Base-by-base conservation (phyloP, 306 rosid species). In the Cotoneaster glaucophyllus region DNA sequence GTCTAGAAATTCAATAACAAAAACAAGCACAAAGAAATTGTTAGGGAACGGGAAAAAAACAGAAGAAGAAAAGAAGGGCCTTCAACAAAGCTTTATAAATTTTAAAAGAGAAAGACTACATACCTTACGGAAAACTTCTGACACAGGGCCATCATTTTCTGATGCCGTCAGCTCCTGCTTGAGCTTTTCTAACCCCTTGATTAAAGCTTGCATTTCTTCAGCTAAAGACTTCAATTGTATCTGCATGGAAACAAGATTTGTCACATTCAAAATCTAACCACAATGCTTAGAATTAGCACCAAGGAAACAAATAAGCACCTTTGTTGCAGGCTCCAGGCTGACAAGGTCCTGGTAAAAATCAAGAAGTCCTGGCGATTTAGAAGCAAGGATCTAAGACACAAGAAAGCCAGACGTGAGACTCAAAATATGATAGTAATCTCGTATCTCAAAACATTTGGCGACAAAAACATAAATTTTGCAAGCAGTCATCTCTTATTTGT, bases 171-270 rank as follows among this genome's bases (percentile, higher is more conserved):
- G 84, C 86, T 96, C 99, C 83, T 88, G 97, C 85, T 83, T 92
- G 83, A 96, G 93, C 86, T 93, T 93, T 82, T 91, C 93, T 77
- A 96, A 77, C 65, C 99, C 99, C 82, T 88, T 96, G 70, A 82
- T 89, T 81, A 96, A 88, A 70, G 98, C 97, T 84, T 88, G 93
- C 99, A 96, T 96, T 88, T 96, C 99, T 88, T 96, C 98, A 56
- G 99, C 98, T 84, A 96, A 89, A 75, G 98, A 87, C 85, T 96
- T 96, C 88, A 96, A 87, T 96, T 92, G 99, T 85, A 96, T 93
- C 99, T 96, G 90, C 79, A 88, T 80, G 77, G 68, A 82, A 75
- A 67, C 29, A 43, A 29, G 75, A 70, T 64, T 70, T 74, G 74
- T 77, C 78, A 71, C 79, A 39, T n/a, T 52, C 41, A 67, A 45